phyloP scores from a whole-genome alignment of 2,329 filamentous ascomycete genomes.

The Fusarium avenaceum region DNA sequence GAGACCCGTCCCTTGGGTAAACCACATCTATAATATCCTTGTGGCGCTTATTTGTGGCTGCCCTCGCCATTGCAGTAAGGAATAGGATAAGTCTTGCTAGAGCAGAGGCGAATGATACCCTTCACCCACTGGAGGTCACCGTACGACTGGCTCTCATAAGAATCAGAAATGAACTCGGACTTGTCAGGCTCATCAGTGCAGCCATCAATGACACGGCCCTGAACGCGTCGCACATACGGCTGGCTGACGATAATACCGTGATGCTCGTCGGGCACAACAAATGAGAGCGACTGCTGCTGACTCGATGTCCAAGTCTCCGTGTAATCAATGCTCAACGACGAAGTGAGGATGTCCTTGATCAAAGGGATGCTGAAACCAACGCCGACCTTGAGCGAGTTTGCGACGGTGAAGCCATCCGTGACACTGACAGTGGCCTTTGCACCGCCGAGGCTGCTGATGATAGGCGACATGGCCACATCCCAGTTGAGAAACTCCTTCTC shows the following conservation, averaged over 20 bases:
- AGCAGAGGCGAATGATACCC: conserved; percentile 44
- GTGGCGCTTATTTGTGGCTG: conserved; percentile 22
- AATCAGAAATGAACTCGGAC: conserved; percentile 30
- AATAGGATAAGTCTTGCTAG: conserved; percentile 39
- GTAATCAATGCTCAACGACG: conserved; percentile 32
- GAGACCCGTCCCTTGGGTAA: neutral
- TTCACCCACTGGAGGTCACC: conserved; percentile 44
- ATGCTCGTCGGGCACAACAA: conserved; percentile 32
- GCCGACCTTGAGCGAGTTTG: conserved; percentile 32
- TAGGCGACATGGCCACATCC: conserved; percentile 44
- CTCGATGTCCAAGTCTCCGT: conserved; percentile 31
- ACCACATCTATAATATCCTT: fast-evolving
- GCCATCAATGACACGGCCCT: conserved; percentile 34
- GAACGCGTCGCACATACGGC: conserved; percentile 41
- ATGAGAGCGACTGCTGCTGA: conserved; percentile 34
- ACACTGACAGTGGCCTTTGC: conserved; percentile 32
- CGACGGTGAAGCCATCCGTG: conserved; percentile 26
- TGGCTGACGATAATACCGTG: conserved; percentile 45
- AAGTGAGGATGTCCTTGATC: conserved; percentile 14
- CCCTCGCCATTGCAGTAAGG: conserved; percentile 43
- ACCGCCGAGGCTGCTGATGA: conserved; percentile 39
- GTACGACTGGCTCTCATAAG: conserved; percentile 36
- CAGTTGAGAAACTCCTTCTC: conserved; percentile 45
- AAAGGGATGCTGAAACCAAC: conserved; percentile 6
- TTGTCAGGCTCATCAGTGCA: conserved; percentile 33